A percentile compares a stretch with the other conserved stretches of the same genome.
These are phyloP conservation scores for Debaryomyces hansenii DNA, from an alignment of 805 yeast genomes.

Conservation along the genomic window DNA sequence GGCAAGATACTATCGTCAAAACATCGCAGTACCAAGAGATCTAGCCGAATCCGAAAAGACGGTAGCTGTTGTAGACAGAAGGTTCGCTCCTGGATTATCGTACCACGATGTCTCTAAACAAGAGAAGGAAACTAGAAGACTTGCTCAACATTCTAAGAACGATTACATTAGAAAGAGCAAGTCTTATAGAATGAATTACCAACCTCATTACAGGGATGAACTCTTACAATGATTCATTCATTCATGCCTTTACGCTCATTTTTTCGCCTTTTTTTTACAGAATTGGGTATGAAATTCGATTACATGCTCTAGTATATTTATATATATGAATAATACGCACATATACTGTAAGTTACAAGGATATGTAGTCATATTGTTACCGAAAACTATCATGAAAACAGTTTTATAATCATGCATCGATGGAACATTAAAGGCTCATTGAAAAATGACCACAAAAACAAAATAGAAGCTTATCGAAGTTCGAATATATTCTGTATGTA, in stretches of 20 bases:
- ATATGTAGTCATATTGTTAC: no score
- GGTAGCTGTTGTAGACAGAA: constrained; percentile 72
- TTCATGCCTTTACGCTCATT: not conserved
- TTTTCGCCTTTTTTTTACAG: not conserved
- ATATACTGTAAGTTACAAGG: no score
- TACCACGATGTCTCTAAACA: constrained; percentile 28
- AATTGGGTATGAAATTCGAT: no score
- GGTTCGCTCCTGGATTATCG: constrained; percentile 40
- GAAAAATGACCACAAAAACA: not conserved
- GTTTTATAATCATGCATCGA: no score
- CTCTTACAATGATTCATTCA: constrained; percentile 22
- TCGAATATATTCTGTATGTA: not conserved
- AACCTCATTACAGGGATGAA: constrained; percentile 40
- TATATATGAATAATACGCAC: no score
- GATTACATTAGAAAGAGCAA: constrained; percentile 24
- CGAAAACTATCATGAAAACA: no score
- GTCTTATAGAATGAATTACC: constrained; percentile 28
- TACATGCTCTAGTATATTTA: no score
- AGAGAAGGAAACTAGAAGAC: constrained; percentile 27
- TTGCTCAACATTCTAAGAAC: constrained; percentile 23
- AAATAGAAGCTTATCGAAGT: constrained; percentile 6
- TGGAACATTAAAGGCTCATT: no score
- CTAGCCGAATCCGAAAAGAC: constrained; percentile 66
- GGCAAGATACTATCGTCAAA: constrained; percentile 70
- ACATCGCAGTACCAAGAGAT: constrained; percentile 25